Percentiles rank a stretch among this genome's conserved stretches.
Conservation (phyloP, 139 green algal species). For the Chlorella vulgaris region DNA sequence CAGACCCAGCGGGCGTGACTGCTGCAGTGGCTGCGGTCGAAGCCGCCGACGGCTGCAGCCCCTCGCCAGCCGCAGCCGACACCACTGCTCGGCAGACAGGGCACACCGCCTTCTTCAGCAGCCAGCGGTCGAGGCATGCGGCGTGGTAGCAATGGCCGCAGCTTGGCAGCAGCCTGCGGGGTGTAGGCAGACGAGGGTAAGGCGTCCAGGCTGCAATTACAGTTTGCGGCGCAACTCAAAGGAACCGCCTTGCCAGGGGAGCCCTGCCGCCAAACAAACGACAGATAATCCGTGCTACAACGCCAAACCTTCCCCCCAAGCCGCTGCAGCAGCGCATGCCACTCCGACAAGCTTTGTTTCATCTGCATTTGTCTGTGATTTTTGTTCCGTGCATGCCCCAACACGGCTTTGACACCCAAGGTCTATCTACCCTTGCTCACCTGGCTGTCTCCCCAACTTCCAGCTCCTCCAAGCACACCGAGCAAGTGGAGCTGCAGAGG, state of each 20-base stretch:
- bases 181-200: background rate
- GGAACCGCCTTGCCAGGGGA: too few species aligned
- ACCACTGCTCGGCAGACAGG: background rate
- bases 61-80: background rate
- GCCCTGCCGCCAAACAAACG: too few species aligned
- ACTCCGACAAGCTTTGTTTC: too few species aligned
- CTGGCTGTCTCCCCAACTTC: background rate
- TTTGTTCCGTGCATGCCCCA: too few species aligned
- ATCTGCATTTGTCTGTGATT: too few species aligned
- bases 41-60: background rate
- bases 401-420: background rate
- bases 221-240: too few species aligned
- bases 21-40: background rate
- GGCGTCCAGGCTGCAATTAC: background rate
- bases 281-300: too few species aligned
- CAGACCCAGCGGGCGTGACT: too few species aligned
- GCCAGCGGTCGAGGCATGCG: constrained; percentile 14
- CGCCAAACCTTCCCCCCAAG: too few species aligned
- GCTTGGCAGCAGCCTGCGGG: constrained; percentile 1
- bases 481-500: background rate
- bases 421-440: background rate
- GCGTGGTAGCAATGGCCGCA: constrained; percentile 16
- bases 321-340: too few species aligned
- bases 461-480: background rate
- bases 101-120: constrained; percentile 7